Conservation (phyloP, 371 early-diverging fungal species). For the Mucor velutinosus region DNA sequence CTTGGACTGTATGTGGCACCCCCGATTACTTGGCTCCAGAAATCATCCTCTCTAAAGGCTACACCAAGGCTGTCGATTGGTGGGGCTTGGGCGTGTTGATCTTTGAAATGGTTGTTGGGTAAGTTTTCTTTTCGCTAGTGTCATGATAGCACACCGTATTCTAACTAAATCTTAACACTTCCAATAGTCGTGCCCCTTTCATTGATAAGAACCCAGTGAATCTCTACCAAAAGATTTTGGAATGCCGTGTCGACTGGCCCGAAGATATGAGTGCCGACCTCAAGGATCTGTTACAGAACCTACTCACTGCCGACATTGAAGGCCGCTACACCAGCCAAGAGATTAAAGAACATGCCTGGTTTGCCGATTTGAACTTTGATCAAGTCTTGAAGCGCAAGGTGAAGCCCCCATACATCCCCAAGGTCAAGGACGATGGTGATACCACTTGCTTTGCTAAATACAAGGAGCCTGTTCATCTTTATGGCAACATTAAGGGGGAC, state of each 20-base stretch:
- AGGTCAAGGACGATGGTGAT: conserved; percentile 84
- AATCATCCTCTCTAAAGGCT: conserved; percentile 95
- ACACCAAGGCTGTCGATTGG: conserved; percentile 98
- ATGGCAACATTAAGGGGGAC: conserved; percentile 44
- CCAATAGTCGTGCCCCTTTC: conserved; percentile 77
- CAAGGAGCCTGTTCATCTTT: conserved; percentile 74
- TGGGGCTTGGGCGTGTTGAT: conserved; percentile 98
- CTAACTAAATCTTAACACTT: conserved; percentile 28
- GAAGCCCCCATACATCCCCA: conserved; percentile 90
- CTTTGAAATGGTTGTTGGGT: conserved; percentile 93
- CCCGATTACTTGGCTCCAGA: conserved; percentile 98
- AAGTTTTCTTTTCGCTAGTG: conserved; percentile 21
- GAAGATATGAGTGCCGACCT: conserved; percentile 84
- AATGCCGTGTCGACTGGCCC: conserved; percentile 74
- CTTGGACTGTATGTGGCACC: conserved; percentile 98
- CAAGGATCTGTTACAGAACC: conserved; percentile 86
- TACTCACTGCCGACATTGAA: conserved; percentile 85
- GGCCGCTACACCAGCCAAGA: conserved; percentile 87
- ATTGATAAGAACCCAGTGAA: conserved; percentile 91
- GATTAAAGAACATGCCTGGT: conserved; percentile 96
- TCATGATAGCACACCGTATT: conserved; percentile 24
- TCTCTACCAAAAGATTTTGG: conserved; percentile 82
- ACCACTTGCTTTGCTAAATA: conserved; percentile 93
- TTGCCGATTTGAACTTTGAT: conserved; percentile 92
- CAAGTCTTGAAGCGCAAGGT: conserved; percentile 71